Percentiles rank a stretch among this genome's conserved stretches.
Evolutionary conservation across 768 basidiomycete genomes (phyloP).

Genomic region (Dioszegia crocea): DNA sequence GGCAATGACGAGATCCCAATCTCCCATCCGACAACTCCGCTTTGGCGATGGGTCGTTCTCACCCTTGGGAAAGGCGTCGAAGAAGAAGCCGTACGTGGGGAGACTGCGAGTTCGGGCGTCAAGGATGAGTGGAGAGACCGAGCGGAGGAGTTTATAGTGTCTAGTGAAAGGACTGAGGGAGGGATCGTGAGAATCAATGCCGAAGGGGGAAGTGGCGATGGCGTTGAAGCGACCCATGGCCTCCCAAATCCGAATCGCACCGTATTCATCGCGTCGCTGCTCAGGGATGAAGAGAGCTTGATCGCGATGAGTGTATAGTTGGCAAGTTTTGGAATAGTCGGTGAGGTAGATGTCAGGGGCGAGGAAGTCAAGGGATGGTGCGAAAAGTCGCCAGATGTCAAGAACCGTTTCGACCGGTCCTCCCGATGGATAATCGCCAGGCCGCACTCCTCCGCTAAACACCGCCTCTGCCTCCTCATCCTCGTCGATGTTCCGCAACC

Average conservation of each 20-base stretch:
- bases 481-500: slow-evolving; percentile 6
- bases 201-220: slow-evolving; percentile 5
- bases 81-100: slow-evolving; percentile 13
- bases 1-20: slow-evolving; percentile 3
- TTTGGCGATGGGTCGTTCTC: slow-evolving; percentile 10
- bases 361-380: slow-evolving; percentile 11
- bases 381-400: slow-evolving; percentile 15
- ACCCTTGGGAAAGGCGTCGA: slow-evolving; percentile 7
- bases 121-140: slow-evolving; percentile 8
- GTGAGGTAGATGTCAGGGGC: slow-evolving; percentile 18
- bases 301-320: slow-evolving; percentile 5
- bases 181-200: slow-evolving; percentile 1
- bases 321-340: slow-evolving; percentile 9
- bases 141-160: slow-evolving; percentile 1
- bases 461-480: neutral
- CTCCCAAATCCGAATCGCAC: slow-evolving; percentile 19
- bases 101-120: slow-evolving; percentile 1
- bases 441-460: slow-evolving; percentile 5
- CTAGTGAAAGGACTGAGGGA: neutral
- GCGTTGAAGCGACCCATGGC: slow-evolving; percentile 15
- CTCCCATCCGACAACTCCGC: neutral
- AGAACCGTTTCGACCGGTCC: slow-evolving; percentile 13
- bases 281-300: slow-evolving; percentile 20
- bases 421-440: slow-evolving; percentile 16
- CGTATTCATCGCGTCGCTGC: slow-evolving; percentile 12